A percentile compares a stretch with the other conserved stretches of the same genome.
These are phyloP conservation scores for Quercus mongolica DNA, from an alignment of 306 rosid genomes.

Conservation along the genomic window DNA sequence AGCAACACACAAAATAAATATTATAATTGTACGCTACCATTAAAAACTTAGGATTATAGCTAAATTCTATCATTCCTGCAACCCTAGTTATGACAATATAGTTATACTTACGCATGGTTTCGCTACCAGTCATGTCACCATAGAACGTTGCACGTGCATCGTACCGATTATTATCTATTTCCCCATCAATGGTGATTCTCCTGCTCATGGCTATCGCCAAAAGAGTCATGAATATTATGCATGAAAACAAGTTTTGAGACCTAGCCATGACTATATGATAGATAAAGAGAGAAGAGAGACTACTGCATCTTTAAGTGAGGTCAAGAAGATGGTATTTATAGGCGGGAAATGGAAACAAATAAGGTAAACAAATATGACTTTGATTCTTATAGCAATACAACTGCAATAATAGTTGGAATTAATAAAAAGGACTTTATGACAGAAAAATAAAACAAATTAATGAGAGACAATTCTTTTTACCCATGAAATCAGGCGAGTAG, in stretches of 20 bases:
- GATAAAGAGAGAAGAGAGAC: background rate
- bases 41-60: too few relatives aligned
- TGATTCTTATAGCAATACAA: background rate
- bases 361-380: background rate
- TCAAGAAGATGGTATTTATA: background rate
- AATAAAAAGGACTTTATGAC: too few relatives aligned
- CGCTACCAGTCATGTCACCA: too few relatives aligned
- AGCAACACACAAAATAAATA: too few relatives aligned
- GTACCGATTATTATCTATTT: conserved; percentile 17
- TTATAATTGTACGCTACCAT: too few relatives aligned
- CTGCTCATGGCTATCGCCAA: conserved; percentile 5
- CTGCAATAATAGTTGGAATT: too few relatives aligned
- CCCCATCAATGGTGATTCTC: background rate
- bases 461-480: too few relatives aligned
- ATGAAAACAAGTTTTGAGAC: conserved; percentile 8
- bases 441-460: too few relatives aligned
- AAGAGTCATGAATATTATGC: conserved; percentile 17
- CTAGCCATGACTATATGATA: conserved; percentile 20
- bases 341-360: background rate
- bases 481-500: too few relatives aligned
- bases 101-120: too few relatives aligned
- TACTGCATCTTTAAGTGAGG: background rate
- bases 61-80: too few relatives aligned
- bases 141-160: conserved; percentile 22
- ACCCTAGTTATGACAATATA: too few relatives aligned